Evolutionary conservation across 257 asterid genomes (phyloP), one percentile per base, ranked within the genome.

Genomic region (Plantago elongata): DNA sequence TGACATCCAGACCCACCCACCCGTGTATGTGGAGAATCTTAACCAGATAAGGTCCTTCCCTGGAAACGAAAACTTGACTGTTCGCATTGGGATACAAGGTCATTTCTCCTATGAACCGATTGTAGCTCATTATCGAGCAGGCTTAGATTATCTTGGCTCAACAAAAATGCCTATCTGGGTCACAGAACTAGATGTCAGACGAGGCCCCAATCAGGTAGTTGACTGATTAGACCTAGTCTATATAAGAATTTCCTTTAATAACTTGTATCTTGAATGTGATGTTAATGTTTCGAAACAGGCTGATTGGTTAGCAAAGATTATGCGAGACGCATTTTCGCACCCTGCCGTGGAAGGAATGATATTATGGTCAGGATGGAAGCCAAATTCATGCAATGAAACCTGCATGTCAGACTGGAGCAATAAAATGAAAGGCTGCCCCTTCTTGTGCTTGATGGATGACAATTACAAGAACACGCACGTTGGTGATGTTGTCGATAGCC

Each of bases 301-400:
- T 55, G 68, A 6, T 2, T 51, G 71, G 13, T 42, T 74, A 64
- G 94, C 82, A 59, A 81, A 69, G 4, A 68, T 80, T 5, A 56
- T 84, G 77, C 62, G 89, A 29, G 93, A 82, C 62, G 79, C 72
- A 1, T 84, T 57, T 70, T 66, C 93, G 0, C 93, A 84, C 67
- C 89, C 93, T 0, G 83, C 79, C 0, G 77, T 85, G 10, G 78
- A 82, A 62, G 94, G 94, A 10, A 70, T 85, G 7, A 72, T 85
- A 3, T 57, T 84, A 17, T 82, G 87, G 83, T 77, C 72, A 13
- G 89, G 82, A 13, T 82, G 89, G 89, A 84, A 70, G 50, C 75
- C 79, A 17, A 51, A 59, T 5, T 43, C 16, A 7, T 82, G 93
- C 69, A 72, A 61, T 13, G 61, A 72, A 14, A 72, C 65, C 22